phyloP scores from a whole-genome alignment of 768 basidiomycete species.

The Pholiota molesta region DNA sequence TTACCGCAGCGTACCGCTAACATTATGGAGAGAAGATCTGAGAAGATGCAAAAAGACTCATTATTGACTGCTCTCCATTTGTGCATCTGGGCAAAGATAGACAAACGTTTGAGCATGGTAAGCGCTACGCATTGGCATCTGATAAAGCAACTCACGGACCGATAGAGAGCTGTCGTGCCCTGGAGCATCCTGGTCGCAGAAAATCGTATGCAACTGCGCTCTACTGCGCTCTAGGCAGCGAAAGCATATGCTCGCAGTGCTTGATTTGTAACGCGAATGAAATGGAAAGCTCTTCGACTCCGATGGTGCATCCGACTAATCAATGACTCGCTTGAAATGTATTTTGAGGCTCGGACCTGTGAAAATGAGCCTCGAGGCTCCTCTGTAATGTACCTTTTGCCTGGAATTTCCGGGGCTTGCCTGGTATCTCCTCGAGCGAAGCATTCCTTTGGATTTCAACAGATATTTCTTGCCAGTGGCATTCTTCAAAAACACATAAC shows the following conservation, averaged over 20 bases:
- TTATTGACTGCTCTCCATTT: neutral
- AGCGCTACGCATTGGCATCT: neutral
- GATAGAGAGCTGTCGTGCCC: too few species aligned
- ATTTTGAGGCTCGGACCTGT: neutral
- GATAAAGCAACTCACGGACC: neutral
- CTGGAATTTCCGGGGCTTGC: neutral
- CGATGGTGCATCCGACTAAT: too few species aligned
- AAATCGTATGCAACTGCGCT: too few species aligned
- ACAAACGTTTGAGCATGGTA: neutral
- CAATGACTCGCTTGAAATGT: too few species aligned
- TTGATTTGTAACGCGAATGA: too few species aligned
- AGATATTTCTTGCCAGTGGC: neutral
- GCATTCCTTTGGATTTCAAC: neutral
- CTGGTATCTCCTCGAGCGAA: neutral
- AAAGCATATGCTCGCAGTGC: too few species aligned
- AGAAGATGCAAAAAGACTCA: too few species aligned
- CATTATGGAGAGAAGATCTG: too few species aligned
- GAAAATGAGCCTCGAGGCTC: neutral
- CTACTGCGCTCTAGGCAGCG: too few species aligned
- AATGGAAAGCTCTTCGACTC: too few species aligned
- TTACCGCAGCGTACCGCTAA: too few species aligned
- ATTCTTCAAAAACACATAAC: neutral
- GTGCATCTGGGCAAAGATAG: neutral
- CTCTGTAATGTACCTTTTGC: neutral
- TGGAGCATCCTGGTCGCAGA: too few species aligned